Evolutionary conservation across 108 stramenopile genomes (phyloP), one percentile per base, ranked within the genome.

Genomic region (Conticribra weissflogii): DNA sequence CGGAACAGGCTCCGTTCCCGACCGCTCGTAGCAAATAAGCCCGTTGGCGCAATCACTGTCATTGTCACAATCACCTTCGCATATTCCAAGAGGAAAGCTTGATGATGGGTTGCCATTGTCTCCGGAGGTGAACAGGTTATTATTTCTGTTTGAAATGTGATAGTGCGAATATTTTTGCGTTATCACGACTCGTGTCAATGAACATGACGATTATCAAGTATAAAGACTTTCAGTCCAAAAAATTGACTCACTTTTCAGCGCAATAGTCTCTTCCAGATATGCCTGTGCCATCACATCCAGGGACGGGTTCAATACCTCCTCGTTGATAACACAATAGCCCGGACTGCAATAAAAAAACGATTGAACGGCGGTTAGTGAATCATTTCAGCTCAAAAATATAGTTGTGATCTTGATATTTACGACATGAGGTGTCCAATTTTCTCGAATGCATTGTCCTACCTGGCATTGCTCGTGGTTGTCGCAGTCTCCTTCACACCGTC

Each of bases 401-500:
- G 36, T 9, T 9, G 12, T 41, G 8, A 41, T 41, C 5, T 41
- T 41, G 12, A 9, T 41, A 5, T 41, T 12, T 41, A 5, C 36
- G 5, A 41, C 8, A 41, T 41, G 36, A 5, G 5, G 8, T 41
- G 5, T 41, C 36, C 5, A 41, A 41, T n/a, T n/a, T n/a, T n/a
- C n/a, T n/a, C n/a, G n/a, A n/a, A n/a, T n/a, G n/a, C n/a, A n/a
- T n/a, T n/a, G n/a, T n/a, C 36, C 12, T 41, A 41, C 36, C 36
- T 41, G 5, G 36, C 83, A 84, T 27, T 84, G 79, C 15, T 8
- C 15, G 23, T 81, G 75, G 9, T 18, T 48, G 53, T 77, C 71
- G 64, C 83, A 84, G 52, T 84, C 76, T 14, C 83, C 83, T 54
- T 84, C 75, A 65, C 83, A 84, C 1, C 31, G 18, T 1, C 63